Percentiles rank a stretch among this genome's conserved stretches.
These are phyloP conservation scores for Blepharisma stoltei DNA, from an alignment of 73 alveolate genomes.

Conservation along the genomic window DNA sequence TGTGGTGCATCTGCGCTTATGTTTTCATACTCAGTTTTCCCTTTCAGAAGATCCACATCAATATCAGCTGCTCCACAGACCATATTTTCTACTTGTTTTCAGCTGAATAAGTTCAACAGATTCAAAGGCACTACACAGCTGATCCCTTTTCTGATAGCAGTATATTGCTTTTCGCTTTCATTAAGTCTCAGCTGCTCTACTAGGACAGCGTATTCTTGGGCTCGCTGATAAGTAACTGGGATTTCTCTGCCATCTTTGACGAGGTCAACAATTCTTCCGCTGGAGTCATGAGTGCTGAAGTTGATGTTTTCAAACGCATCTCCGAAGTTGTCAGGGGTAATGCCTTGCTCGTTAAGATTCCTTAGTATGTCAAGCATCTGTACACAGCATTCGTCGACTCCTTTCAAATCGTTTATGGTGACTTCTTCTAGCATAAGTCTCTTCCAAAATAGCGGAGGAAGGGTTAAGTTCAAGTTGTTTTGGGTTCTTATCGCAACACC, in stretches of 20 bases:
- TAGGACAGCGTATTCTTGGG: slow-evolving; percentile 63
- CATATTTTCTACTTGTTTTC: slow-evolving; percentile 69
- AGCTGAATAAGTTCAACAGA: slow-evolving; percentile 61
- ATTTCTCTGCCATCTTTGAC: slow-evolving; percentile 69
- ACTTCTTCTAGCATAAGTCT: slow-evolving; percentile 71
- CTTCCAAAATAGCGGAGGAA: slow-evolving; percentile 84
- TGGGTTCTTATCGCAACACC: slow-evolving; percentile 87
- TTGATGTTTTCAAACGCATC: slow-evolving; percentile 55
- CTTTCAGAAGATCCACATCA: slow-evolving; percentile 65
- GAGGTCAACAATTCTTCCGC: slow-evolving; percentile 76
- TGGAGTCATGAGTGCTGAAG: slow-evolving; percentile 70
- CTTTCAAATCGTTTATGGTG: slow-evolving; percentile 71
- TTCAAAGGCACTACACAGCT: slow-evolving; percentile 74
- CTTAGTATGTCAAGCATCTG: slow-evolving; percentile 71
- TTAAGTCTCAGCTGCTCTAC: slow-evolving; percentile 64
- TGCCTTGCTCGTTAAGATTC: slow-evolving; percentile 35
- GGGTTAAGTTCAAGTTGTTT: slow-evolving; percentile 61
- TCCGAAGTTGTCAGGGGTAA: slow-evolving; percentile 57
- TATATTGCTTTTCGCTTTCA: slow-evolving; percentile 76
- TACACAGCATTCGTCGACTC: slow-evolving; percentile 75
- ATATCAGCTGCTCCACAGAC: slow-evolving; percentile 76
- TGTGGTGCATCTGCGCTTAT: slow-evolving; percentile 58
- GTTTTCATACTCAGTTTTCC: slow-evolving; percentile 68
- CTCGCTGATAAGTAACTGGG: slow-evolving; percentile 53
- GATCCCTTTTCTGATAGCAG: slow-evolving; percentile 83